Percentiles rank a stretch among this genome's conserved stretches.
Evolutionary conservation across 2,329 filamentous ascomycete genomes (phyloP).

Genomic region (Epichloe sibirici): DNA sequence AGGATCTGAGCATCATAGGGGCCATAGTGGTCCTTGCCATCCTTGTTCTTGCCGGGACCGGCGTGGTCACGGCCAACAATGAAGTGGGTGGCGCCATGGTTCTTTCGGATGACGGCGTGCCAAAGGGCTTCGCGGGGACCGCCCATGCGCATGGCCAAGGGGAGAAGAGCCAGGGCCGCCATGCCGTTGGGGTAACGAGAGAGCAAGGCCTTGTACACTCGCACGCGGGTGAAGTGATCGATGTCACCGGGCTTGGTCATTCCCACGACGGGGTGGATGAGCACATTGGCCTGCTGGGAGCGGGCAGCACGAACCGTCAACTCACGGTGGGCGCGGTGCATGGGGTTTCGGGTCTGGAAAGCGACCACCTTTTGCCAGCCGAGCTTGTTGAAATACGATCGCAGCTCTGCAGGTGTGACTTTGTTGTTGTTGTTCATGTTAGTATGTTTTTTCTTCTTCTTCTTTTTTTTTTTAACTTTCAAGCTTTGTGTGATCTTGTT

Average conservation of each 20-base stretch:
- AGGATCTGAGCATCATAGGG: constrained; percentile 95
- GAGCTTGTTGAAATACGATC: constrained; percentile 97
- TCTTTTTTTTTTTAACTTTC: background rate
- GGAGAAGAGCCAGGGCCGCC: constrained; percentile 89
- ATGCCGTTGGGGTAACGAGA: constrained; percentile 98
- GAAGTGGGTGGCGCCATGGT: constrained; percentile 97
- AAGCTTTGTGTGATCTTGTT: too few species aligned
- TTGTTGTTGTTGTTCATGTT: constrained; percentile 6
- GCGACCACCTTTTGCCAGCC: constrained; percentile 96
- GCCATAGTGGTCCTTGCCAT: constrained; percentile 93
- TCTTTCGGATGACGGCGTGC: constrained; percentile 99
- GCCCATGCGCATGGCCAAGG: constrained; percentile 97
- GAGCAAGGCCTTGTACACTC: constrained; percentile 94
- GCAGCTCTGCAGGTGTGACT: constrained; percentile 90
- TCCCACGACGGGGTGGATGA: constrained; percentile 97
- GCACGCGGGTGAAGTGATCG: constrained; percentile 98
- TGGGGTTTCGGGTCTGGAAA: constrained; percentile 98
- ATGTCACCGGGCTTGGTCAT: constrained; percentile 99
- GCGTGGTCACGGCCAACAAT: constrained; percentile 98
- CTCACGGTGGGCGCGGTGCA: constrained; percentile 98
- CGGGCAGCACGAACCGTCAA: constrained; percentile 94
- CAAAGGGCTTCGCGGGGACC: constrained; percentile 96
- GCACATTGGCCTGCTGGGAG: constrained; percentile 91
- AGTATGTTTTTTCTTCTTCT: background rate
- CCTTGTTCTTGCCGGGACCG: constrained; percentile 94